Conservation (phyloP, 495 filamentous ascomycete genomes). For the Penicillium ochrochloron region DNA sequence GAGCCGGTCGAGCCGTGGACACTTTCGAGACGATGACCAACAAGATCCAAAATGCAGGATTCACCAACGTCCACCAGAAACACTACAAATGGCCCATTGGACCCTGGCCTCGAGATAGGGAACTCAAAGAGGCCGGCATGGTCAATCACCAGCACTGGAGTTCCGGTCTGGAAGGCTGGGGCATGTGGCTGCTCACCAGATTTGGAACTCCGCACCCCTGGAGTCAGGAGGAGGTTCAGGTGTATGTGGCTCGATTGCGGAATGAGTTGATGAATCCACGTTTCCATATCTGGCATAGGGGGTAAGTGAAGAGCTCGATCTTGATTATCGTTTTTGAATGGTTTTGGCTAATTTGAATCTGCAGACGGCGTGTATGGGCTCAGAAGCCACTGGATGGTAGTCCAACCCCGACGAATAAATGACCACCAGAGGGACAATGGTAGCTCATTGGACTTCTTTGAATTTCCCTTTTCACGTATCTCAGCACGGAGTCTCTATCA, state of each 20-base stretch:
- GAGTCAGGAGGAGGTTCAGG: constrained; percentile 33
- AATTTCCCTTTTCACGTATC: neutral
- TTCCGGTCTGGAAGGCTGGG: constrained; percentile 31
- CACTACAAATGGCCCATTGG: constrained; percentile 69
- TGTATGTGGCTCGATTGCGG: constrained; percentile 27
- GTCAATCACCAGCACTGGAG: constrained; percentile 64
- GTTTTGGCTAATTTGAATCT: neutral
- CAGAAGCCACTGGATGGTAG: constrained; percentile 3
- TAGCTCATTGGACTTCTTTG: neutral
- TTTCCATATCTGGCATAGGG: constrained; percentile 22
- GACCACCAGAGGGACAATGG: neutral
- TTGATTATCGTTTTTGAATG: neutral
- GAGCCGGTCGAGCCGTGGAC: constrained; percentile 22
- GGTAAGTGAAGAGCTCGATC: neutral
- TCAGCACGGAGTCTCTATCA: neutral
- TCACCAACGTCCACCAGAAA: constrained; percentile 42
- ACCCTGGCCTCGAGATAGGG: constrained; percentile 66
- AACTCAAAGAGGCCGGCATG: constrained; percentile 67
- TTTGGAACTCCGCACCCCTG: constrained; percentile 30
- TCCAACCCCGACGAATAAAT: constrained; percentile 1
- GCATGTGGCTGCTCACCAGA: constrained; percentile 35
- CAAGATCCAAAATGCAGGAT: constrained; percentile 39
- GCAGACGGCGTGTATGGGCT: constrained; percentile 12
- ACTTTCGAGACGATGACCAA: constrained; percentile 26
- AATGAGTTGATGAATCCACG: constrained; percentile 28